A percentile compares a stretch with the other conserved stretches of the same genome.
phyloP scores from a whole-genome alignment of 2,329 filamentous ascomycete genomes.

The Xylaria sp. region DNA sequence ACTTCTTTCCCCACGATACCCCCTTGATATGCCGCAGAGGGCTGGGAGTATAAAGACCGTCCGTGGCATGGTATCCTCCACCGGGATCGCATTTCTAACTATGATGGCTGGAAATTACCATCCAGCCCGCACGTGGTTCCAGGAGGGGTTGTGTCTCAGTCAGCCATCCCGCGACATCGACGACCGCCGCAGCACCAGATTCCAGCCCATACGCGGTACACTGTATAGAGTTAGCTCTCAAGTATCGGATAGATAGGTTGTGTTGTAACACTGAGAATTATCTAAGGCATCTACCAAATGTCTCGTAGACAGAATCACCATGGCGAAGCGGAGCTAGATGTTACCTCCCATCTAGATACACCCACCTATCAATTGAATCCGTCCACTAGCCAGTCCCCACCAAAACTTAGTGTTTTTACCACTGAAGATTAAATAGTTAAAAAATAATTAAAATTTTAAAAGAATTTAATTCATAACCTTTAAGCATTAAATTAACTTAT shows the following conservation, averaged over 20 bases:
- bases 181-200: constrained; percentile 18
- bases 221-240: neutral
- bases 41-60: neutral
- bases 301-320: too few relatives aligned
- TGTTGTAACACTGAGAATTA: neutral
- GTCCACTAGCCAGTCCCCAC: too few relatives aligned
- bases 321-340: too few relatives aligned
- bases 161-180: constrained; percentile 19
- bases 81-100: constrained; percentile 21
- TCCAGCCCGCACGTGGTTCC: constrained; percentile 16
- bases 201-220: constrained; percentile 5
- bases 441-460: too few relatives aligned
- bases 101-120: constrained; percentile 35
- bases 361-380: too few relatives aligned
- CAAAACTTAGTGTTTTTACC: too few relatives aligned
- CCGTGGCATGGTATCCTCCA: neutral
- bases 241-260: neutral
- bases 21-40: neutral
- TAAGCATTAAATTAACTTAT: too few relatives aligned
- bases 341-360: too few relatives aligned
- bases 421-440: too few relatives aligned
- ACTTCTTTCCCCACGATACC: too few relatives aligned
- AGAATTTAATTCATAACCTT: too few relatives aligned
- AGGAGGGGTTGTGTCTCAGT: constrained; percentile 26
- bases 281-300: too few relatives aligned